Evolutionary conservation across 2,329 filamentous ascomycete genomes (phyloP).

Genomic region (Penicillium psychrosexuale): DNA sequence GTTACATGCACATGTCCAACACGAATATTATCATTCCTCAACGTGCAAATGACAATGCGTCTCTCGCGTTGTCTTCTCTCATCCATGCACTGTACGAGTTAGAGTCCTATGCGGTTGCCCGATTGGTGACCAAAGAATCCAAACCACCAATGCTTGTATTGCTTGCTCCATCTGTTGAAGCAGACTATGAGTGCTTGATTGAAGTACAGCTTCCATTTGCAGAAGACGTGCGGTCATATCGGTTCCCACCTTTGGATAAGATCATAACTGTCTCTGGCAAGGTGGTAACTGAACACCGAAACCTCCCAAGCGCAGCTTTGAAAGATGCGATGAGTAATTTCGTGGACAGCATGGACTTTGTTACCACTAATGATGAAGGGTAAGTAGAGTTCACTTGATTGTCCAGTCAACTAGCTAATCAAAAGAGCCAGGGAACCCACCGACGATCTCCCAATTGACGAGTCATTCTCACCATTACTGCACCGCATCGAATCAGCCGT

Average conservation of each 20-base stretch:
- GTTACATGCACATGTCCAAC: constrained; percentile 81
- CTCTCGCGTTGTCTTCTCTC: constrained; percentile 81
- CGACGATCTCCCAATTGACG: constrained; percentile 75
- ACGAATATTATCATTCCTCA: constrained; percentile 73
- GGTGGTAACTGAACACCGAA: constrained; percentile 73
- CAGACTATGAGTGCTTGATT: constrained; percentile 77
- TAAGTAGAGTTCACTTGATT: constrained; percentile 36
- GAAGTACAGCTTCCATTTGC: constrained; percentile 90
- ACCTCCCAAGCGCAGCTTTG: constrained; percentile 73
- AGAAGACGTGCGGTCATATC: constrained; percentile 86
- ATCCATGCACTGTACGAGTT: constrained; percentile 83
- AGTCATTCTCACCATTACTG: constrained; percentile 79
- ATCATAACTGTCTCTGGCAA: constrained; percentile 85
- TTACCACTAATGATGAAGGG: constrained; percentile 72
- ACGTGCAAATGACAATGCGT: constrained; percentile 74
- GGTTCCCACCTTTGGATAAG: constrained; percentile 83
- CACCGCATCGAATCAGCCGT: constrained; percentile 87
- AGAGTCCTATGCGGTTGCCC: constrained; percentile 79
- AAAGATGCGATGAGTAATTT: constrained; percentile 82
- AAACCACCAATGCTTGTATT: constrained; percentile 75
- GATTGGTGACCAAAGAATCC: constrained; percentile 79
- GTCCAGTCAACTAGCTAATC: constrained; percentile 6
- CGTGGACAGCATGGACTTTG: constrained; percentile 87
- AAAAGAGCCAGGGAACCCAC: constrained; percentile 42
- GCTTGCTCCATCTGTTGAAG: constrained; percentile 74